Percentiles rank a stretch among this genome's conserved stretches.
phyloP scores from a whole-genome alignment of 305 asterid genomes.

The Fraxinus dipetala region DNA sequence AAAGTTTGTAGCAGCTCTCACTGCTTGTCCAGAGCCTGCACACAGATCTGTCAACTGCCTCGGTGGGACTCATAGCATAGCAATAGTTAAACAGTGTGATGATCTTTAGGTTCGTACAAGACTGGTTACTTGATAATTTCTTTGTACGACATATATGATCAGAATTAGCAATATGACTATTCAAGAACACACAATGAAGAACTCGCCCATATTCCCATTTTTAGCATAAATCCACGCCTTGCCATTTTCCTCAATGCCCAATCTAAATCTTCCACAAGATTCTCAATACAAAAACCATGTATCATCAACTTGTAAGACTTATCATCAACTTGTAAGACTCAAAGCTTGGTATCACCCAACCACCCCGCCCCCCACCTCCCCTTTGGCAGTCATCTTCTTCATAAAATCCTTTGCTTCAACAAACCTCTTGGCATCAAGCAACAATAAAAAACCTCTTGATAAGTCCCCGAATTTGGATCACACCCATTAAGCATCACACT shows the following conservation, averaged over 20 bases:
- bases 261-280: slow-evolving; percentile 49
- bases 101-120: background rate
- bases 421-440: slow-evolving; percentile 54
- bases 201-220: slow-evolving; percentile 76
- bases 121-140: slow-evolving; percentile 24
- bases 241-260: slow-evolving; percentile 68
- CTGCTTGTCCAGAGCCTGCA: background rate
- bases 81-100: background rate
- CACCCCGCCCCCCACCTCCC: too few species aligned
- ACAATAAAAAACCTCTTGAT: slow-evolving; percentile 68
- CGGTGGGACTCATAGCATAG: background rate
- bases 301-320: slow-evolving; percentile 55
- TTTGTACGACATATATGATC: slow-evolving; percentile 5
- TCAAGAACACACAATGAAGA: slow-evolving; percentile 37
- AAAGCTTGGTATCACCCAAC: slow-evolving; percentile 43
- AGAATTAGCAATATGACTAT: slow-evolving; percentile 5
- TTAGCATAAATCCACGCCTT: slow-evolving; percentile 63
- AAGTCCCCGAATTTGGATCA: slow-evolving; percentile 68
- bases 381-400: slow-evolving; percentile 46
- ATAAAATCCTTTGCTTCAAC: slow-evolving; percentile 57
- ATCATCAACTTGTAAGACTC: slow-evolving; percentile 59
- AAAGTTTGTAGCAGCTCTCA: background rate
- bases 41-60: too few species aligned
- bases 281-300: slow-evolving; percentile 53
- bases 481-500: slow-evolving; percentile 56